These are phyloP conservation scores for Claviceps sp. DNA, from an alignment of 2,329 filamentous ascomycete genomes.

Conservation along the genomic window DNA sequence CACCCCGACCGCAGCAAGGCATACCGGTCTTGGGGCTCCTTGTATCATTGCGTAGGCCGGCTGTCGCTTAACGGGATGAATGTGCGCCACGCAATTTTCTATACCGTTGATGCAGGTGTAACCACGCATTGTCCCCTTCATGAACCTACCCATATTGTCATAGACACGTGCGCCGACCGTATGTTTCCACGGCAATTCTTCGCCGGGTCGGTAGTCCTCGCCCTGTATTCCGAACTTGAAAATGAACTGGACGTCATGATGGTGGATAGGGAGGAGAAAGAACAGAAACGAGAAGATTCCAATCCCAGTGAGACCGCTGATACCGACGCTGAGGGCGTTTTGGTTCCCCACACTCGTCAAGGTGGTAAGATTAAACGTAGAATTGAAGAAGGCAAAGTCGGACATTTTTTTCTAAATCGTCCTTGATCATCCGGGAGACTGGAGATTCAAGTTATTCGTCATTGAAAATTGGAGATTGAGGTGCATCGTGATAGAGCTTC, in stretches of 20 bases:
- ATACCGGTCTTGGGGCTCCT: not conserved
- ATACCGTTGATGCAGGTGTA: not conserved
- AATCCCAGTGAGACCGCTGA: not conserved
- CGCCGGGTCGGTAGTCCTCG: not conserved
- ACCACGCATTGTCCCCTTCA: not conserved
- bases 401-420: too few relatives aligned
- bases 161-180: not conserved
- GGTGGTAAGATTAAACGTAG: too few relatives aligned
- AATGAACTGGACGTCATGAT: not conserved
- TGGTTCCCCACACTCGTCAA: too few relatives aligned
- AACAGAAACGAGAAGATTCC: not conserved
- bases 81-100: not conserved
- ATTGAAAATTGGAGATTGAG: too few relatives aligned
- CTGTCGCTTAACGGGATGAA: not conserved
- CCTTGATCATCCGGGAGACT: too few relatives aligned
- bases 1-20: not conserved
- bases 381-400: too few relatives aligned
- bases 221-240: constrained; percentile 1
- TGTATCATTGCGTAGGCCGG: not conserved
- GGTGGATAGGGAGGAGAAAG: not conserved
- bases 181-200: not conserved
- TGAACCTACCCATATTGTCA: not conserved
- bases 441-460: too few relatives aligned
- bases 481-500: too few relatives aligned
- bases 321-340: too few relatives aligned